Evolutionary conservation across 2,329 filamentous ascomycete species (phyloP), one percentile per base, ranked within the genome.

Genomic region (Alternaria sp.): DNA sequence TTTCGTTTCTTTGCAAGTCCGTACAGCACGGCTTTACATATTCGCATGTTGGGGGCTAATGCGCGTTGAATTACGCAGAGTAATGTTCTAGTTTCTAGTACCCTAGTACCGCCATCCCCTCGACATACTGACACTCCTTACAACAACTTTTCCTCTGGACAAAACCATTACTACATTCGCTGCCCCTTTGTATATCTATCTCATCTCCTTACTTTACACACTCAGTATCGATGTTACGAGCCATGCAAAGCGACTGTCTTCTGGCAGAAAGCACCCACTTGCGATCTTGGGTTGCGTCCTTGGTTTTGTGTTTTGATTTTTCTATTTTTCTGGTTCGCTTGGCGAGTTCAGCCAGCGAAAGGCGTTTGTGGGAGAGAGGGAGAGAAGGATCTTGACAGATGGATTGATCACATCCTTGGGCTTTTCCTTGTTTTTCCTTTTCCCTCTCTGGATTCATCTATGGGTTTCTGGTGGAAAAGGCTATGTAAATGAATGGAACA

Each of bases 1-100:
- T 55, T 66, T 61, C 25, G 26, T 61, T 63, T 45, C 40, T 63
- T 40, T 54, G 25, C 55, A 36, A 57, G 59, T 46, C 57, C 45
- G 56, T 55, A 50, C 57, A 50, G 36, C 23, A 52, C 57, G 59
- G 62, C 59, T 57, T 40, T 36, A 49, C 57, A 62, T 60, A 46
- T 62, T 67, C 47, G 46, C 46, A 26, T 54, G 54, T 66, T 70
- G 67, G 72, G 67, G 71, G 67, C 65, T 65, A 59, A 65, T 61
- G 67, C 66, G 64, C 68, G 67, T 70, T 70, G 68, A 73, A 60
- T 67, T 73, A 73, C 69, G 62, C 64, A 66, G 56, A 65, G 69
- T 75, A 75, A 75, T 75, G 73, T 74, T 71, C 70, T 73, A 75
- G 72, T 75, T 66, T 66, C 64, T 75, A 73, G 65, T 73, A 57